Evolutionary conservation across 2,329 filamentous ascomycete genomes (phyloP).

Genomic region (Dothideomycetidae sp.): DNA sequence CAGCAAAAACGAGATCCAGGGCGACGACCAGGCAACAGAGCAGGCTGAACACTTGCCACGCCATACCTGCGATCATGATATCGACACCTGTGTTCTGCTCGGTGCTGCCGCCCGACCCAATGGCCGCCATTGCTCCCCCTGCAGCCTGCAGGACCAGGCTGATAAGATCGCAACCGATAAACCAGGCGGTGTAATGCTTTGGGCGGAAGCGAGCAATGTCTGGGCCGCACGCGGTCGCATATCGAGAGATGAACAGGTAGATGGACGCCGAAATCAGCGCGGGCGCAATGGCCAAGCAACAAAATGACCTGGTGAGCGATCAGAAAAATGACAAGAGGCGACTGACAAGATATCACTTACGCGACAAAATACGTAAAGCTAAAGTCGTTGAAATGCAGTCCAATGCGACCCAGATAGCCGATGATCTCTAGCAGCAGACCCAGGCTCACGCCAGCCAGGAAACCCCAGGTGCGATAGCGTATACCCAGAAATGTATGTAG

Average conservation of each 20-base stretch:
- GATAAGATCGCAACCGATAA: slow-evolving; percentile 41
- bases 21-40: slow-evolving; percentile 30
- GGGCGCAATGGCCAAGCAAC: slow-evolving; percentile 41
- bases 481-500: slow-evolving; percentile 37
- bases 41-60: slow-evolving; percentile 39
- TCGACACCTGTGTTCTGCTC: slow-evolving; percentile 33
- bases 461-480: slow-evolving; percentile 41
- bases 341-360: too few relatives aligned
- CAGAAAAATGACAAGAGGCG: too few relatives aligned
- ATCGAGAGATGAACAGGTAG: slow-evolving; percentile 42
- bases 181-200: slow-evolving; percentile 34
- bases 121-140: slow-evolving; percentile 43
- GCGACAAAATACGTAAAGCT: slow-evolving; percentile 35
- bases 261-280: slow-evolving; percentile 42
- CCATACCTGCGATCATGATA: slow-evolving; percentile 43
- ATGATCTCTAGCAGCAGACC: slow-evolving; percentile 38
- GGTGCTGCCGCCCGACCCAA: slow-evolving; percentile 26
- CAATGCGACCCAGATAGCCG: slow-evolving; percentile 42
- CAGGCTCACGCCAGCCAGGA: slow-evolving; percentile 34
- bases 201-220: slow-evolving; percentile 12
- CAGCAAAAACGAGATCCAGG: slow-evolving; percentile 19
- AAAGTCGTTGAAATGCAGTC: slow-evolving; percentile 41
- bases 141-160: slow-evolving; percentile 42
- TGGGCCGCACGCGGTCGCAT: slow-evolving; percentile 38
- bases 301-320: slow-evolving; percentile 40